Conservation (phyloP, 441 rosid genomes). For the Populus hybrid region DNA sequence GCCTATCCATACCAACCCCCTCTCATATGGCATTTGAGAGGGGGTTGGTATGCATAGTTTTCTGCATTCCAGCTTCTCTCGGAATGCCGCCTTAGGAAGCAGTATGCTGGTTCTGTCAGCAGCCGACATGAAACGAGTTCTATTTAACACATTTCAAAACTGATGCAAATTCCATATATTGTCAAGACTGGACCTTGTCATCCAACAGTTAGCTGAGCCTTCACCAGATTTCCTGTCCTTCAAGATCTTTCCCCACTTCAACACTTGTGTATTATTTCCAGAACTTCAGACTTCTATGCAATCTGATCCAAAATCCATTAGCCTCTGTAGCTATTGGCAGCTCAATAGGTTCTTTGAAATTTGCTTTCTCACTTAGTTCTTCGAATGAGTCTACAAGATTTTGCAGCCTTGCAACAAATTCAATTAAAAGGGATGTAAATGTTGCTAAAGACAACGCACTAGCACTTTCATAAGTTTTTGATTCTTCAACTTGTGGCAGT, state of each 20-base stretch:
- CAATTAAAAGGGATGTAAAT: constrained; percentile 67
- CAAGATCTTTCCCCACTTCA: not conserved
- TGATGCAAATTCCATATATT: not conserved
- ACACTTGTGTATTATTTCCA: constrained; percentile 7
- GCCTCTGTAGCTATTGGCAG: constrained; percentile 15
- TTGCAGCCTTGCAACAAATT: constrained; percentile 80
- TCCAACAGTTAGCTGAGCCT: not conserved
- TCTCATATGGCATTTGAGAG: too few species aligned
- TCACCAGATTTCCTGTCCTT: not conserved
- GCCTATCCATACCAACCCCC: too few species aligned
- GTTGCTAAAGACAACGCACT: constrained; percentile 76
- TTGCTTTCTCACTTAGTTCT: constrained; percentile 56
- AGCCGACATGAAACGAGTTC: not conserved
- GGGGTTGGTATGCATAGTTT: too few species aligned
- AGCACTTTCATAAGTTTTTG: constrained; percentile 57
- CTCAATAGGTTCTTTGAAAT: constrained; percentile 63
- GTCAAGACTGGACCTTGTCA: not conserved
- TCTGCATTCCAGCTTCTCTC: too few species aligned
- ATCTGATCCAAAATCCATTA: constrained; percentile 32
- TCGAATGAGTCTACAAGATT: constrained; percentile 59
- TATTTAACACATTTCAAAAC: constrained; percentile 1
- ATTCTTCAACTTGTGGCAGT: constrained; percentile 35
- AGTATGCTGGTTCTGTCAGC: not conserved
- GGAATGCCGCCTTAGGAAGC: too few species aligned
- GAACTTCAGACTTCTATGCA: constrained; percentile 29